Base-by-base conservation (phyloP, 441 rosid species). In the Erysimum cheiri region DNA sequence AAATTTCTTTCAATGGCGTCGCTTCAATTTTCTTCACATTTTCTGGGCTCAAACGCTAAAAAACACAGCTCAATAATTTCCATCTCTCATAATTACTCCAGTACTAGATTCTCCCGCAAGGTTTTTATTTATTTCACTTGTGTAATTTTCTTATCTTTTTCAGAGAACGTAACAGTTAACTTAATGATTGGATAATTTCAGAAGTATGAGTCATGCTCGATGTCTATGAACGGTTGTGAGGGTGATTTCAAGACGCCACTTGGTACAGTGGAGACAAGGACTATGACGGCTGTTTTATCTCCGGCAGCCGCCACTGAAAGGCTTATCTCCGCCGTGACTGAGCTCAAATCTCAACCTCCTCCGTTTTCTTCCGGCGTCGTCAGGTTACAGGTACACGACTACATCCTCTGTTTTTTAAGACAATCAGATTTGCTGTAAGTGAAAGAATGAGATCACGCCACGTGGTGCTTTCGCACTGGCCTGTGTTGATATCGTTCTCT, bases 211-310 rank as follows among this genome's bases (percentile, higher is more conserved):
- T 60, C 78, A 0, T 83, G 86, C 64, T 69, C 74, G 2, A 67
- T 72, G 80, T 77, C 81, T 8, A 78, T 90, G 97, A 88, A 87
- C 71, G 98, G 98, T 8, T 87, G 97, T 78, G 73, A 80, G 4
- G 86, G 83, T 8, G 85, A 84, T 69, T 77, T 84, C 19, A 76
- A 47, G 56, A 11, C 64, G 15, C 90, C 90, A 0, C 35, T 92
- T 55, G 93, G 89, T 8, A 76, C 81, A 11, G 74, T 79, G 0
- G 87, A 89, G 60, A 85, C 85, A 2, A 82, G 80, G 9, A 86
- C 87, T 28, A 71, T 89, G 53, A 49, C 85, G 1, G 43, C 81
- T 28, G 96, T 80, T 61, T 14, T 81, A 2, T 74, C 89, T 41
- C 82, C 89, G 5, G 72, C 80, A 24, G 50, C 53, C 59, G 98